Evolutionary conservation across 345 rosid genomes (phyloP), one percentile per base, ranked within the genome.

Genomic region (Mercurialis annua): DNA sequence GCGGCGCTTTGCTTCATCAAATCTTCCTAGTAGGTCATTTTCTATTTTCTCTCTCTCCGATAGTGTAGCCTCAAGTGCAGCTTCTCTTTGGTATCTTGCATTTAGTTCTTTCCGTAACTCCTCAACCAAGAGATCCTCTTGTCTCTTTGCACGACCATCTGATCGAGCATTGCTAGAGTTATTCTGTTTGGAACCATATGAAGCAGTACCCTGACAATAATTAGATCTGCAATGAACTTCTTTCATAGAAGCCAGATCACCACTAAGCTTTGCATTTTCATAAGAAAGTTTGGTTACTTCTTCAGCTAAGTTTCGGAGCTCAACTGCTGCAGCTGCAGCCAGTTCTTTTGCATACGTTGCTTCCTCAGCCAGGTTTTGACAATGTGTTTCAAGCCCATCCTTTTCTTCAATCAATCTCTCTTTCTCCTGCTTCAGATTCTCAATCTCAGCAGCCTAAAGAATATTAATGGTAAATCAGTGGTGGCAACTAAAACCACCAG

Each of bases 281-380:
- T 78, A 85, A 60, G 90, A 78, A 31, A 87, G 92, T 56, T 70
- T 76, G 62, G 92, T 83, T 51, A 87, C 92, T 83, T 87, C 92
- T 71, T 81, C 87, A 40, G 90, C 90, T 73, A 87, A 76, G 77
- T 83, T 83, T 36, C 44, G 80, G 24, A 87, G 88, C 72, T 87
- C 92, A 73, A 83, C 78, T 53, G 88, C 88, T 0, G 92, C 92
- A 30, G 92, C 87, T 4, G 88, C 75, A 12, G 90, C 92, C 73
- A 85, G 74, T 78, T 83, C 90, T 66, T 85, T 87, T 62, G 92
- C 90, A 78, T 83, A 87, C 47, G 90, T 77, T 59, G 90, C 85
- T 82, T 85, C 90, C 75, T 87, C 88, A 46, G 81, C 82, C 64
- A 85, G 63, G 69, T 85, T 87, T 59, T 67, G 76, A 69, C 81